Conservation (phyloP, 192 early-diverging fungal genomes). For the Umbelopsis sp. region DNA sequence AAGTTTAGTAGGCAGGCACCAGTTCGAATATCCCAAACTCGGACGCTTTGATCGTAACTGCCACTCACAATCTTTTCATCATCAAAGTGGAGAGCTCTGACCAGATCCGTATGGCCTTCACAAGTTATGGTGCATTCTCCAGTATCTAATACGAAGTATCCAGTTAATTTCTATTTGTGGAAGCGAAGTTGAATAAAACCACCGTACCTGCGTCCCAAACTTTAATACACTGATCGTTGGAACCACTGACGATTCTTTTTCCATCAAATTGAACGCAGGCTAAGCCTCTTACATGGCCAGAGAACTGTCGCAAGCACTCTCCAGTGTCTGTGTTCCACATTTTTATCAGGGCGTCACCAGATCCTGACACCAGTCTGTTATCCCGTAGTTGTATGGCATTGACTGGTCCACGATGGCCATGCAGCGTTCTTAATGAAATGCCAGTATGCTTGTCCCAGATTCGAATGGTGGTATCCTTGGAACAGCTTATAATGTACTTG, state of each 20-base stretch:
- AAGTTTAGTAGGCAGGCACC: conserved; percentile 78
- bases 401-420: conserved; percentile 93
- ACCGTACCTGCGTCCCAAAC: conserved; percentile 65
- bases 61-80: conserved; percentile 84
- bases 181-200: neutral
- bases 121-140: conserved; percentile 64
- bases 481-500: conserved; percentile 81
- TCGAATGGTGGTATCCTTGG: conserved; percentile 92
- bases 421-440: conserved; percentile 61
- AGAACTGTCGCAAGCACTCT: conserved; percentile 62
- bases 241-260: conserved; percentile 77
- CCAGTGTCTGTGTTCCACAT: conserved; percentile 82
- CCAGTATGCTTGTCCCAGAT: conserved; percentile 81
- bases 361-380: conserved; percentile 74
- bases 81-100: conserved; percentile 87
- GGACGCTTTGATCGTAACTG: conserved; percentile 91
- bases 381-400: conserved; percentile 89
- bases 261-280: conserved; percentile 95
- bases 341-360: conserved; percentile 82
- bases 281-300: conserved; percentile 79
- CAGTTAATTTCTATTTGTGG: neutral
- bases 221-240: conserved; percentile 77
- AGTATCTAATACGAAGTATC: conserved; percentile 27
- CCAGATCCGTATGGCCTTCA: conserved; percentile 72
- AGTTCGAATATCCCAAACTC: conserved; percentile 89